These are phyloP conservation scores for Cladosporium phlei DNA, from an alignment of 2,329 filamentous ascomycete species.

Conservation along the genomic window DNA sequence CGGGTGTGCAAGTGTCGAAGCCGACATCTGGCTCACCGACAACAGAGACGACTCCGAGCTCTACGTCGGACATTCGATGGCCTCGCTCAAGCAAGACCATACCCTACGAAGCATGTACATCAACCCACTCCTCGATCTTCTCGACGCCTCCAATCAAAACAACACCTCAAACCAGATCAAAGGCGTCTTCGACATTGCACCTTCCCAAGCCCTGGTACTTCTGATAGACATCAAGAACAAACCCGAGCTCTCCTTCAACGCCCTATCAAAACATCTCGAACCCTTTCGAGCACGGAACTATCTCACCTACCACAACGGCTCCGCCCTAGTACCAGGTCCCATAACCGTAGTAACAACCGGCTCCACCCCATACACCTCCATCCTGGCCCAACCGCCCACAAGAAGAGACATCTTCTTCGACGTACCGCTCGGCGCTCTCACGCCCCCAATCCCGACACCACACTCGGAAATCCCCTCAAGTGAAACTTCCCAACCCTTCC, in stretches of 20 bases:
- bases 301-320: slow-evolving; percentile 46
- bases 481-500: not conserved
- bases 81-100: slow-evolving; percentile 49
- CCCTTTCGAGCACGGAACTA: slow-evolving; percentile 56
- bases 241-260: slow-evolving; percentile 48
- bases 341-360: slow-evolving; percentile 68
- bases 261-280: slow-evolving; percentile 52
- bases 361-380: slow-evolving; percentile 54
- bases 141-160: slow-evolving; percentile 36
- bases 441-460: slow-evolving; percentile 8
- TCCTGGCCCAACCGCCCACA: slow-evolving; percentile 47
- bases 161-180: not conserved
- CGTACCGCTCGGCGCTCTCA: slow-evolving; percentile 49
- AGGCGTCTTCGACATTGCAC: slow-evolving; percentile 50
- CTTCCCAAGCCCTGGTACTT: slow-evolving; percentile 48
- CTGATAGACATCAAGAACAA: slow-evolving; percentile 66
- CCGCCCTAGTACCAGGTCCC: slow-evolving; percentile 49
- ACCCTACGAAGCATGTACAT: slow-evolving; percentile 63
- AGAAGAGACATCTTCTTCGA: slow-evolving; percentile 58
- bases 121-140: slow-evolving; percentile 56
- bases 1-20: slow-evolving; percentile 63
- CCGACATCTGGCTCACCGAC: slow-evolving; percentile 58
- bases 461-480: not conserved
- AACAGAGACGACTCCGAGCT: slow-evolving; percentile 48
- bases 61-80: slow-evolving; percentile 59